Base-by-base conservation (phyloP, 495 filamentous ascomycete genomes). In the Aspergillus heteromorphus region DNA sequence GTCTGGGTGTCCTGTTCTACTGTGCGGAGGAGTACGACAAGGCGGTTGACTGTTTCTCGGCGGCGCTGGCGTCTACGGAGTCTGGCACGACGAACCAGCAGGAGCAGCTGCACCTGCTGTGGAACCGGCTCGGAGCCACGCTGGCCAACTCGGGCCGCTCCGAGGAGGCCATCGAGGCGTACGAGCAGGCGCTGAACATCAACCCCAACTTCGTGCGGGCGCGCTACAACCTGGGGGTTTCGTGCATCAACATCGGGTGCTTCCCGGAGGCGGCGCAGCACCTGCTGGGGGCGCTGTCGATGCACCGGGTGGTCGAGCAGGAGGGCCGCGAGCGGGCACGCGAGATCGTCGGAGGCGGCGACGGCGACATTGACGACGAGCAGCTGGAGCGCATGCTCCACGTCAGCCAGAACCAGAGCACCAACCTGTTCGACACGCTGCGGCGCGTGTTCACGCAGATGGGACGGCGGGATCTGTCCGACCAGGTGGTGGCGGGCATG, bases 1-100 rank as follows among this genome's bases (percentile, higher is more conserved):
- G 93, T 0, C 80, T 99, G 1, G 93, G 95, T 34, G 95, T 97
- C 17, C 85, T 99, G 30, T 97, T 97, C 80, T 99, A 99, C 77
- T 92, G 92, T 49, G 89, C 86, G 6, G 93, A 97, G 65, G 91
- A 97, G 66, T 97, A 96, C 78, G 90, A 91, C 61, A 99, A 99
- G 71, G 95, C 93, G 0, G 95, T 97, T 45, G 93, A 99, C 76
- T 99, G 95, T 74, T 99, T 99, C 81, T 85, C 84, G 21, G 82
- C 92, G 2, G 95, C 93, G 4, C 79, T 99, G 19, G 85, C 87
- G 20, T 87, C 81, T 40, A 87, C 88, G 2, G 90, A 96, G 68
- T 80, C 83, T 6, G 91, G 92, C 42, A 79, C 78, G 8, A 78
- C 80, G 43, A 96, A 95, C 74, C 81, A 86, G 54, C 76, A 78